Base-by-base conservation (phyloP, 2,329 filamentous ascomycete genomes). In the Exophiala mesophila region DNA sequence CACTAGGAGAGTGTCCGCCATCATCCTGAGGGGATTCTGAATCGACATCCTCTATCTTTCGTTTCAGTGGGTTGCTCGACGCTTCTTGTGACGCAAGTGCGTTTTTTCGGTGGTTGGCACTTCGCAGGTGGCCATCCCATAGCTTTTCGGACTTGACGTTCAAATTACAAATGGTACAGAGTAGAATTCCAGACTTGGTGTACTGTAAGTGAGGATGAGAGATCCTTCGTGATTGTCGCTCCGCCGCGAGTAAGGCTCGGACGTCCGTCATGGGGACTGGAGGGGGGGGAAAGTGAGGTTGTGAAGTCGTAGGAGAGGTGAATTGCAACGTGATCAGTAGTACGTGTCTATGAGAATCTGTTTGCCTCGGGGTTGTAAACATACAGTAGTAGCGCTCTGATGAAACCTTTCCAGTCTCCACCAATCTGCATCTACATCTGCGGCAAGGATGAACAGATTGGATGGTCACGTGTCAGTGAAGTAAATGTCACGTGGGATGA, bases 251-350 rank as follows among this genome's bases (percentile, higher is more conserved):
- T 36, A 94, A 77, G 24, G 85, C 78, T 56, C 88, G 83, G 18
- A 87, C 82, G 63, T 94, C 86, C 54, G 85, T 74, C 85, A 92
- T 90, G 24, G 15, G 32, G 17, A n/a, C n/a, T n/a, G n/a, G n/a
- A n/a, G n/a, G n/a, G n/a, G n/a, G n/a, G n/a, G n/a, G n/a, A n/a
- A n/a, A n/a, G n/a, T n/a, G n/a, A n/a, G n/a, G n/a, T n/a, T n/a
- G n/a, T n/a, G n/a, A n/a, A n/a, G n/a, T n/a, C n/a, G n/a, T n/a
- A n/a, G n/a, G n/a, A n/a, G n/a, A n/a, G n/a, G n/a, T n/a, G n/a
- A n/a, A n/a, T n/a, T n/a, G n/a, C n/a, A n/a, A n/a, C n/a, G n/a
- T n/a, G n/a, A n/a, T n/a, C n/a, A n/a, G n/a, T n/a, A n/a, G n/a
- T n/a, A n/a, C n/a, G n/a, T n/a, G n/a, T n/a, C n/a, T n/a, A n/a